Evolutionary conservation across 371 early-diverging fungal genomes (phyloP).

Genomic region (Ordospora pajunii): DNA sequence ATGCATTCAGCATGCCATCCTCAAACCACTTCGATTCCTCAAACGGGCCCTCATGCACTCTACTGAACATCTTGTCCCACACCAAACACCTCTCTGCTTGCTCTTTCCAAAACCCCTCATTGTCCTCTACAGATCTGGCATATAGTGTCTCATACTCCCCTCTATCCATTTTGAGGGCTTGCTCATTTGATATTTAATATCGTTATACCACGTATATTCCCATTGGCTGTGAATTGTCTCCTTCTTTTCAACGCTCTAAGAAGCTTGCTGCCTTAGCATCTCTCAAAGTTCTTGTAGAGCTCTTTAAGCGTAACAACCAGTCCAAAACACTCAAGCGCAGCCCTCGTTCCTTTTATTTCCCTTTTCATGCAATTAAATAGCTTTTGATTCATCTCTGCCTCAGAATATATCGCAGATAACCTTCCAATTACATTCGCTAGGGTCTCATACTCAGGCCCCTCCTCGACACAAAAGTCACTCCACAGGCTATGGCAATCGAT

Average conservation of each 20-base stretch:
- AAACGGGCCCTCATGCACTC: conserved; percentile 24
- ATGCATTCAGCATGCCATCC: conserved; percentile 79
- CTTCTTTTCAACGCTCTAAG: background rate
- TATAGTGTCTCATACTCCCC: conserved; percentile 43
- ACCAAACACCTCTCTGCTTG: conserved; percentile 10
- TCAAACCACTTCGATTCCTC: conserved; percentile 67
- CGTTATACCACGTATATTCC: background rate
- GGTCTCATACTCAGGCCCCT: conserved; percentile 5
- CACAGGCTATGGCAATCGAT: background rate
- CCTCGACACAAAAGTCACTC: conserved; percentile 1
- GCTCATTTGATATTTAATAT: background rate
- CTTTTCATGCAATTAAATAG: conserved; percentile 28
- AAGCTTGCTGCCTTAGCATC: background rate
- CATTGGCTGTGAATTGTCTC: background rate
- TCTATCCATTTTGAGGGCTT: conserved; percentile 15
- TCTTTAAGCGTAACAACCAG: conserved; percentile 20
- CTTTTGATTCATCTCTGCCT: background rate
- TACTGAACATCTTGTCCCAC: conserved; percentile 34
- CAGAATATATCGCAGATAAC: background rate
- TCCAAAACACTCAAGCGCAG: conserved; percentile 9
- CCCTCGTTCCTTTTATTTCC: conserved; percentile 19
- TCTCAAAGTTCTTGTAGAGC: conserved; percentile 38
- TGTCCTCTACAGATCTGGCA: conserved; percentile 39
- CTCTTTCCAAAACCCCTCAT: conserved; percentile 25
- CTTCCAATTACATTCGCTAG: background rate